A percentile compares a stretch with the other conserved stretches of the same genome.
Conservation (phyloP, 345 rosid species). For the Eucalyptus erythrocorys region DNA sequence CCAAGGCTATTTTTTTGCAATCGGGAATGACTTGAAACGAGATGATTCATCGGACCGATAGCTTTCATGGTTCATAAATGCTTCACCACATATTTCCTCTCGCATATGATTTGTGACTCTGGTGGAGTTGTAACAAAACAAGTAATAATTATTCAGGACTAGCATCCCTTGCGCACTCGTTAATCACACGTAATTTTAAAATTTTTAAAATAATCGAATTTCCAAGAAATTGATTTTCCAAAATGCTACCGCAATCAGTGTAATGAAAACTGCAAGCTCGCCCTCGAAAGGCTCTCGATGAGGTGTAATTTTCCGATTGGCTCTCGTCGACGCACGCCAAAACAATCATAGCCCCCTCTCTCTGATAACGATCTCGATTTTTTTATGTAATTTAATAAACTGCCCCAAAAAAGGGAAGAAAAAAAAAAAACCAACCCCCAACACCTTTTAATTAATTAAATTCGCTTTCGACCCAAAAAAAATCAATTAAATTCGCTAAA, state of each 20-base stretch:
- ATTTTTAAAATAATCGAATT: not conserved
- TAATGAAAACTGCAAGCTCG: not conserved
- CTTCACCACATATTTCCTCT: not conserved
- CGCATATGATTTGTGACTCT: not conserved
- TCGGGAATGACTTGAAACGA: fast-evolving
- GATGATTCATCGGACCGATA: fast-evolving
- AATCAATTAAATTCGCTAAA: not conserved
- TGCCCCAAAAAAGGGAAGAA: not conserved
- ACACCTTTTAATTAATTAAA: not conserved
- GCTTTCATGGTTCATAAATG: not conserved
- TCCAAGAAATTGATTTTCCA: not conserved
- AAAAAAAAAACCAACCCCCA: too few species aligned
- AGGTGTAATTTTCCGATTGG: not conserved
- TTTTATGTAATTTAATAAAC: not conserved
- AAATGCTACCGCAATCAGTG: not conserved
- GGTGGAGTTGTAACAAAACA: not conserved
- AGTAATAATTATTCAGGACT: not conserved
- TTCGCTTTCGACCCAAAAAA: not conserved
- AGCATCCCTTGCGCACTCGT: not conserved
- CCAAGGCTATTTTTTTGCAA: not conserved
- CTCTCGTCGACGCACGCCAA: not conserved
- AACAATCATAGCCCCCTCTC: not conserved
- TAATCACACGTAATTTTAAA: not conserved
- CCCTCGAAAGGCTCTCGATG: not conserved
- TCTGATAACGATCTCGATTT: not conserved